phyloP scores from a whole-genome alignment of 805 yeast species.

The Saturnispora besseyi region DNA sequence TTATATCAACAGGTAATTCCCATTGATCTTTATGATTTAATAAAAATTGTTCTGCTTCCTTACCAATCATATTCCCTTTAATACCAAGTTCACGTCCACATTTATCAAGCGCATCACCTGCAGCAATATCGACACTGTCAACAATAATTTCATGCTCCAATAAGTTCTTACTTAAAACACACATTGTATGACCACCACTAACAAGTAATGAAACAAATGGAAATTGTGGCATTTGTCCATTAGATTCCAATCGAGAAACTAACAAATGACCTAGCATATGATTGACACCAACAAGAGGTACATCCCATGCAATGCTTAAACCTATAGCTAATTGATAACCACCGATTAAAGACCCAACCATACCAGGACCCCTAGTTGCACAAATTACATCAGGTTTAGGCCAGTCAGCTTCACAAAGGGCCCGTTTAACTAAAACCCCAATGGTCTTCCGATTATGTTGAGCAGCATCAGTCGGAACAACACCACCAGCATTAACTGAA shows the following conservation, averaged over 20 bases:
- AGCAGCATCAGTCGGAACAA: constrained; percentile 78
- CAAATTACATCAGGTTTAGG: constrained; percentile 62
- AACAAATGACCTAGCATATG: constrained; percentile 93
- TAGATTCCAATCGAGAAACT: constrained; percentile 44
- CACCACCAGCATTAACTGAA: constrained; percentile 67
- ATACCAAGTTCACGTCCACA: constrained; percentile 82
- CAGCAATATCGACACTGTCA: constrained; percentile 79
- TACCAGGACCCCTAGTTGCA: constrained; percentile 94
- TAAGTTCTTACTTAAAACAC: constrained; percentile 57
- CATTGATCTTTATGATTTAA: constrained; percentile 26
- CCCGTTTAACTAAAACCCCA: constrained; percentile 39
- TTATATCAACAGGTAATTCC: constrained; percentile 22
- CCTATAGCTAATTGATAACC: constrained; percentile 86
- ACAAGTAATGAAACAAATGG: constrained; percentile 74
- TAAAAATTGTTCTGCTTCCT: constrained; percentile 59
- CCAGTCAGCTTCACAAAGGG: constrained; percentile 33
- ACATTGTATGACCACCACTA: constrained; percentile 92
- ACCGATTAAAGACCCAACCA: constrained; percentile 79
- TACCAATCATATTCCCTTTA: constrained; percentile 77
- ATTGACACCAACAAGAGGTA: constrained; percentile 82
- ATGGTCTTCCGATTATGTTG: constrained; percentile 61
- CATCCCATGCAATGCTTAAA: constrained; percentile 63
- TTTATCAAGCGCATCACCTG: constrained; percentile 90
- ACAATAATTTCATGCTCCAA: constrained; percentile 63
- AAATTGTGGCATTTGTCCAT: constrained; percentile 38